Percentiles rank a stretch among this genome's conserved stretches.
phyloP scores from a whole-genome alignment of 306 rosid genomes.

The Prinsepia uniflora region DNA sequence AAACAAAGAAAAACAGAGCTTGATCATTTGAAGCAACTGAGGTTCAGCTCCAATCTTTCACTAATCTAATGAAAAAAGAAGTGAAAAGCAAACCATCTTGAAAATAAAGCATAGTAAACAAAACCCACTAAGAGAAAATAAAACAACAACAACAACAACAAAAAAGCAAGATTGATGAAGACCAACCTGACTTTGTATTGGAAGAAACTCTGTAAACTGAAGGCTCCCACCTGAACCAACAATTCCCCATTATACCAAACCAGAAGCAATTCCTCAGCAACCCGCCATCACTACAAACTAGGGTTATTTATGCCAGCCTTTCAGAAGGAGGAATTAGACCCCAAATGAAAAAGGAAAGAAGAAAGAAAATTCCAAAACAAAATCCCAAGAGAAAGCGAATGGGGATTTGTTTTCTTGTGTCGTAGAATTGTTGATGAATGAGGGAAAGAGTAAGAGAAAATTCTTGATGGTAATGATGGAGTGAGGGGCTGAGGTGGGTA shows the following conservation, averaged over 20 bases:
- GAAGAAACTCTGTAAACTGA: constrained; percentile 76
- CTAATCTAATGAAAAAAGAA: constrained; percentile 1
- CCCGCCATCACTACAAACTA: constrained; percentile 38
- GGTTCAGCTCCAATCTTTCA: not conserved
- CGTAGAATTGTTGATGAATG: constrained; percentile 19
- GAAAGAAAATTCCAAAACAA: not conserved
- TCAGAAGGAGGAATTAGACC: constrained; percentile 25
- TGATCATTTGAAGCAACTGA: not conserved
- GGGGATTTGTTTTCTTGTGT: not conserved
- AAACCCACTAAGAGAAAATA: not conserved
- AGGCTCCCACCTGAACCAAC: constrained; percentile 62
- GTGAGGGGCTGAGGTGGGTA: constrained; percentile 34
- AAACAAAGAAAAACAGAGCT: constrained; percentile 9
- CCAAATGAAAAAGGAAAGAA: not conserved
- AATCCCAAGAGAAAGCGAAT: not conserved
- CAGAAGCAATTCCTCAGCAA: constrained; percentile 33
- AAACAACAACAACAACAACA: too few species aligned
- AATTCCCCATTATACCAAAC: constrained; percentile 71
- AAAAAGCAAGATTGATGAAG: constrained; percentile 1
- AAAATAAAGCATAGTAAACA: not conserved
- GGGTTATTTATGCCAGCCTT: constrained; percentile 4
- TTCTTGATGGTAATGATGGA: constrained; percentile 69
- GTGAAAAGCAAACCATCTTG: not conserved
- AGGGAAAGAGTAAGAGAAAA: constrained; percentile 35
- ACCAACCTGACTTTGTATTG: constrained; percentile 86